Conservation (phyloP, 305 asterid species). For the Stenogyne calaminthoides region DNA sequence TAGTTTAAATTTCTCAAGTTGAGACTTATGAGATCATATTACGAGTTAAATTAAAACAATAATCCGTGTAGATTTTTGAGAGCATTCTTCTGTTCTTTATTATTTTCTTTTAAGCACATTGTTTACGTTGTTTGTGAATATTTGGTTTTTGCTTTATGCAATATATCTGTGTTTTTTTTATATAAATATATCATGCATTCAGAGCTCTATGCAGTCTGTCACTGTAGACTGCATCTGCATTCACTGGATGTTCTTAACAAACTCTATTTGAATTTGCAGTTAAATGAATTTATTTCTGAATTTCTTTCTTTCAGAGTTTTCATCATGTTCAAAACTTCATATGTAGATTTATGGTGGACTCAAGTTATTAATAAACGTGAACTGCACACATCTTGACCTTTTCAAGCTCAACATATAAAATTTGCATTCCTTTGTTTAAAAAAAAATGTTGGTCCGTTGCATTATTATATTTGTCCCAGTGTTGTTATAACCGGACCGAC, state of each 20-base stretch:
- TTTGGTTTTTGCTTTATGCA: background rate
- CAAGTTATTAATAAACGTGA: background rate
- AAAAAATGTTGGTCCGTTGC: background rate
- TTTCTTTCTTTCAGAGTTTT: conserved; percentile 1
- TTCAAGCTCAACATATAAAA: conserved; percentile 6
- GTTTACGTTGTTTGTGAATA: background rate
- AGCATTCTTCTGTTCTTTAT: background rate
- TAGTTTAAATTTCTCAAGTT: background rate
- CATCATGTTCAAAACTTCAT: background rate
- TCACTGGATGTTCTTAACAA: background rate
- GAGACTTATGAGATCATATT: conserved; percentile 4
- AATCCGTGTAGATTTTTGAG: background rate
- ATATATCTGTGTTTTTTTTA: conserved; percentile 12
- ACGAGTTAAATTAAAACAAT: background rate
- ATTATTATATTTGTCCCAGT: no score
- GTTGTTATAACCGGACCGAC: no score
- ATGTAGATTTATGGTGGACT: background rate
- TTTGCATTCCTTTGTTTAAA: background rate
- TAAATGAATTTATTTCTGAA: background rate
- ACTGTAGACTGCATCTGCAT: background rate
- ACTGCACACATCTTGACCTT: background rate
- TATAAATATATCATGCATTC: background rate
- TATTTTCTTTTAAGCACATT: background rate
- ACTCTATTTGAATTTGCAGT: background rate
- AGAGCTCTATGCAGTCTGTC: background rate